A percentile compares a stretch with the other conserved stretches of the same genome.
Conservation (phyloP, 306 rosid species). For the Oxytropis ochrocephala region DNA sequence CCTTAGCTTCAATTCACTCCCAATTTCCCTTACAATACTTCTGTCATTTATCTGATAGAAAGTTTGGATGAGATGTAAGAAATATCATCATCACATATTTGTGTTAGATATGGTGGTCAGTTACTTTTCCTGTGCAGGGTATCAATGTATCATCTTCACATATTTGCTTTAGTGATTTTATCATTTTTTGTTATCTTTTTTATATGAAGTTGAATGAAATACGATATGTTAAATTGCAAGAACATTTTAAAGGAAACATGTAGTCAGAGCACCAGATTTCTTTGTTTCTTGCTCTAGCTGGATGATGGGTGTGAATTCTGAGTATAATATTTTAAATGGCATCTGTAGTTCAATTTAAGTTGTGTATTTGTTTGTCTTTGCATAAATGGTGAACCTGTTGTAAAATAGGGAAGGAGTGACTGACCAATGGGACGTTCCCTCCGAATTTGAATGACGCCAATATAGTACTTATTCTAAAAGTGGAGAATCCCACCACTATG, state of each 20-base stretch:
- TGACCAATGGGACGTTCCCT: no score
- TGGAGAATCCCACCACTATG: no score
- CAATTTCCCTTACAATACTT: no score
- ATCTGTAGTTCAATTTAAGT: not conserved
- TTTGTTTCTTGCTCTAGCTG: no score
- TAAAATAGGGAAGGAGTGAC: no score
- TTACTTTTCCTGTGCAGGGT: not conserved
- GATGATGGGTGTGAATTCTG: slow-evolving; percentile 73
- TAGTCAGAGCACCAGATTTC: no score
- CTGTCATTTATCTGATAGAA: not conserved
- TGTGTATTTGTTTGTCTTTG: not conserved
- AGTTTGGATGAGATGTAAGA: not conserved
- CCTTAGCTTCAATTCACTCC: no score
- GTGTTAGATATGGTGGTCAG: not conserved
- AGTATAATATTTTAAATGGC: not conserved
- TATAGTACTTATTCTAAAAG: no score
- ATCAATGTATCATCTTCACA: no score
- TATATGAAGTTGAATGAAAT: not conserved
- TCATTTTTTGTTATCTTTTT: not conserved
- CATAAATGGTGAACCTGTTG: not conserved
- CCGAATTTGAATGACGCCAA: no score
- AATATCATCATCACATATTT: not conserved
- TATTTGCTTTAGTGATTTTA: not conserved
- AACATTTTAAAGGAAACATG: not conserved
- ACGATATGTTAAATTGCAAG: not conserved